Percentiles rank a stretch among this genome's conserved stretches.
Conservation (phyloP, 2,329 filamentous ascomycete genomes). For the Fusarium sp. region DNA sequence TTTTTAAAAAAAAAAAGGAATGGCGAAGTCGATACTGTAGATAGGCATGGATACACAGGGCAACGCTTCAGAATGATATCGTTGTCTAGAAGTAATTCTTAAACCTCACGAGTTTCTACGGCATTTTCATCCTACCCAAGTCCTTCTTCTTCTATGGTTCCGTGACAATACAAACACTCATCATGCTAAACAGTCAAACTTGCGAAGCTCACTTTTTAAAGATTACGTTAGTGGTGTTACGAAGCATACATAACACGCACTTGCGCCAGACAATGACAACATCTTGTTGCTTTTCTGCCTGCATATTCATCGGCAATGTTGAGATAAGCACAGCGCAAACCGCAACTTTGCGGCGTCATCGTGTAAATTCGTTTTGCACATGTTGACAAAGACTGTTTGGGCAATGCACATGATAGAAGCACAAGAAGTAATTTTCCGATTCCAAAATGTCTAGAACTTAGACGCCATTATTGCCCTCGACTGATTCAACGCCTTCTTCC, state of each 20-base stretch:
- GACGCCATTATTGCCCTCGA: slow-evolving; percentile 19
- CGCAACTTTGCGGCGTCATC: slow-evolving; percentile 22
- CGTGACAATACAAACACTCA: not conserved
- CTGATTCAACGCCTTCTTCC: slow-evolving; percentile 26
- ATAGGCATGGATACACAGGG: slow-evolving; percentile 19
- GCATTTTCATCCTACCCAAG: not conserved
- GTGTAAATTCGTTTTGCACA: not conserved
- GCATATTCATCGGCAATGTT: not conserved
- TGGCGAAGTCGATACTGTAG: slow-evolving; percentile 17
- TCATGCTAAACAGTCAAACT: not conserved
- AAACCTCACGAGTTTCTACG: slow-evolving; percentile 21
- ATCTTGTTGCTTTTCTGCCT: not conserved
- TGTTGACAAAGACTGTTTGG: not conserved
- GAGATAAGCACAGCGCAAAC: not conserved
- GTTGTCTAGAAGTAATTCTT: slow-evolving; percentile 34
- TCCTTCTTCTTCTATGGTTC: no score
- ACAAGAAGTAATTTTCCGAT: slow-evolving; percentile 18
- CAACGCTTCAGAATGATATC: slow-evolving; percentile 33
- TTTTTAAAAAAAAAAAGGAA: slow-evolving; percentile 2
- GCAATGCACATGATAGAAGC: not conserved
- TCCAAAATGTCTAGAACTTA: slow-evolving; percentile 23
- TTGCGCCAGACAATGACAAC: not conserved
- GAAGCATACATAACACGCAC: not conserved
- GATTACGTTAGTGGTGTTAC: no score
- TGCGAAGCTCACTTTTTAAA: no score